Evolutionary conservation across 75 land plant genomes (phyloP), one percentile per base, ranked within the genome.

Genomic region (Ceratopteris richardii): DNA sequence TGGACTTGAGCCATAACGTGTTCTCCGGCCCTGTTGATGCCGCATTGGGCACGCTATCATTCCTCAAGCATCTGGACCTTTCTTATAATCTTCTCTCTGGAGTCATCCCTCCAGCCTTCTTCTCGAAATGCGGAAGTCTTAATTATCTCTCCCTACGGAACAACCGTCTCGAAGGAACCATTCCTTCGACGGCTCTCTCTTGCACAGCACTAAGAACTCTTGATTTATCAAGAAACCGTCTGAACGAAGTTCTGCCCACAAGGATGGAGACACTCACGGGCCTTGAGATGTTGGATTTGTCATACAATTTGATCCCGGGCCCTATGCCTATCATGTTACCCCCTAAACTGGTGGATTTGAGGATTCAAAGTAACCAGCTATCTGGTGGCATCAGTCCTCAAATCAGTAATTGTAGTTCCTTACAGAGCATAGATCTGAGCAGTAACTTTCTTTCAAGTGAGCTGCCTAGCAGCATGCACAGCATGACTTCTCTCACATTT

Each of bases 231-330:
- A 72, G 66, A 27, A 95, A 95, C 50, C 44, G 56, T 9, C 53
- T 94, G 44, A 69, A 56, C 44, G 91, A 87, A 1, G 24, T 56
- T 6, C 86, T 94, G 29, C 98, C 96, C 0, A 65, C 19, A 24
- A 61, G 79, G 5, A 54, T 94, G 29, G 65, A 78, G 22, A 65
- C 57, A 48, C 72, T 94, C 21, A 82, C 43, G 31, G 61, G 61
- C 44, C 83, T 94, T 1, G 63, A 77, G 65, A 76, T 79, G 33
- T 65, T 94, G 48, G 94, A 80, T 39, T 48, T 94, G 31, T 88
- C 94, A 23, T 66, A 62, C 56, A 94, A 94, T 66, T 63, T 33
- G 9, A 33, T 33, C 9, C 9, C 37, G 9, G 37, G 37, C 9
- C 9, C 9, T 33, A 4, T 33, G 37, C 37, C 37, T 33, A 9